Conservation (phyloP, 73 alveolate species). For the Paramecium tetraurelia region DNA sequence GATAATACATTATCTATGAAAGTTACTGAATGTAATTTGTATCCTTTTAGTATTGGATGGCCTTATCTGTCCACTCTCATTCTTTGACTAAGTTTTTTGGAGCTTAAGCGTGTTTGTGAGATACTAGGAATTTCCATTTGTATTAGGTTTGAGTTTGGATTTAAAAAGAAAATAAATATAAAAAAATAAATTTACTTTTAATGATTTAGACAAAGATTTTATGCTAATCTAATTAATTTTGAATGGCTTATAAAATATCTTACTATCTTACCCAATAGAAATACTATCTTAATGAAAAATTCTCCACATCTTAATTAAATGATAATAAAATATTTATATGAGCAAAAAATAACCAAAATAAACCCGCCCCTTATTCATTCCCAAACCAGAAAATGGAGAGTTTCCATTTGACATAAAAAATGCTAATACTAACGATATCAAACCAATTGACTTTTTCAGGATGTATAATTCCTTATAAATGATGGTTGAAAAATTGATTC, state of each 20-base stretch:
- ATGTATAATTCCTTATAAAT: slow-evolving; percentile 5
- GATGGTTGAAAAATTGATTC: slow-evolving; percentile 29
- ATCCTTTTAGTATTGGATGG: slow-evolving; percentile 2
- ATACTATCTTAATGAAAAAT: background rate
- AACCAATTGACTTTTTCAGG: background rate
- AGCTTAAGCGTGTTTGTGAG: background rate
- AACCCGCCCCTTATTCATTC: slow-evolving; percentile 47
- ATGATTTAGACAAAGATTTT: background rate
- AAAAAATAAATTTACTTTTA: background rate
- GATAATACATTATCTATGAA: background rate
- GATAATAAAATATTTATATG: background rate
- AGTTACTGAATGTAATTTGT: slow-evolving; percentile 14
- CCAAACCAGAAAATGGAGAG: slow-evolving; percentile 46
- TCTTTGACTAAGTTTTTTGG: background rate
- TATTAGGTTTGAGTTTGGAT: background rate
- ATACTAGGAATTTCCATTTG: background rate
- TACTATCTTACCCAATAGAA: background rate
- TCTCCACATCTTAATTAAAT: background rate
- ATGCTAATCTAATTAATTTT: background rate
- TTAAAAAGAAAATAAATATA: background rate
- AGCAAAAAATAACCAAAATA: slow-evolving; percentile 45
- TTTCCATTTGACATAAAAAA: slow-evolving; percentile 3
- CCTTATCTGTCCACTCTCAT: slow-evolving; percentile 2
- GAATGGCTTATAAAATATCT: background rate
- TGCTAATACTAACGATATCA: background rate